A percentile compares a stretch with the other conserved stretches of the same genome.
phyloP scores from a whole-genome alignment of 192 early-diverging fungal genomes.

The Chytriomyces confervae region DNA sequence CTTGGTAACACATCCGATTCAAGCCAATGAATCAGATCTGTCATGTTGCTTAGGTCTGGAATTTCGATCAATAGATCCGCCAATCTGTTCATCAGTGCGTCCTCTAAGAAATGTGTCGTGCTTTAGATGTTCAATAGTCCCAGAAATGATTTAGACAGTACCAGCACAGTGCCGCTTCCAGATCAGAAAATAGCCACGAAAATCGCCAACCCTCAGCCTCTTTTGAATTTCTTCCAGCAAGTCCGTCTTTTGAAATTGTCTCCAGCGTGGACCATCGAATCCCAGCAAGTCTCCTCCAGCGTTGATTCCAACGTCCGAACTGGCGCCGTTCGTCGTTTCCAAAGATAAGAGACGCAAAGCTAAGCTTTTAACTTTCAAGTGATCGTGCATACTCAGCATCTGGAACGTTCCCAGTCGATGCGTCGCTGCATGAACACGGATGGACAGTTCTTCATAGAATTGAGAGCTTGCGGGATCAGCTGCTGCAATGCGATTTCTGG shows the following conservation, averaged over 20 bases:
- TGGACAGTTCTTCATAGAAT: background rate
- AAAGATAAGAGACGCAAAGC: too few species aligned
- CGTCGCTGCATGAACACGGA: constrained; percentile 36
- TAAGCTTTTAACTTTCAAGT: background rate
- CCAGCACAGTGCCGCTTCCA: constrained; percentile 63
- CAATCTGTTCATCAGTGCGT: constrained; percentile 46
- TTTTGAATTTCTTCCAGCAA: constrained; percentile 48
- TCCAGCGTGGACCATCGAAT: constrained; percentile 51
- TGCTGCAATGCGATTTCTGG: constrained; percentile 17
- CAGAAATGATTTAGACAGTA: background rate
- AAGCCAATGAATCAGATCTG: constrained; percentile 56
- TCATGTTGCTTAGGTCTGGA: constrained; percentile 43
- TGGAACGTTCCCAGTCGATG: constrained; percentile 45
- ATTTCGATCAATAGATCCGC: constrained; percentile 55
- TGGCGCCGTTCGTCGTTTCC: too few species aligned
- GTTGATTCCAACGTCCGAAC: background rate
- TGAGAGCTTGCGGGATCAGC: background rate
- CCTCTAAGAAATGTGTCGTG: constrained; percentile 22
- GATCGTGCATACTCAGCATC: constrained; percentile 28
- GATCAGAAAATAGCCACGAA: constrained; percentile 44
- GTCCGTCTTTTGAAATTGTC: constrained; percentile 51
- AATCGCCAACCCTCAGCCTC: constrained; percentile 51
- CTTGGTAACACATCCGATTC: constrained; percentile 57
- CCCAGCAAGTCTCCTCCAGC: constrained; percentile 1
- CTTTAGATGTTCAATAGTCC: background rate